phyloP scores from a whole-genome alignment of 305 asterid genomes.

The Solanum hybrid region DNA sequence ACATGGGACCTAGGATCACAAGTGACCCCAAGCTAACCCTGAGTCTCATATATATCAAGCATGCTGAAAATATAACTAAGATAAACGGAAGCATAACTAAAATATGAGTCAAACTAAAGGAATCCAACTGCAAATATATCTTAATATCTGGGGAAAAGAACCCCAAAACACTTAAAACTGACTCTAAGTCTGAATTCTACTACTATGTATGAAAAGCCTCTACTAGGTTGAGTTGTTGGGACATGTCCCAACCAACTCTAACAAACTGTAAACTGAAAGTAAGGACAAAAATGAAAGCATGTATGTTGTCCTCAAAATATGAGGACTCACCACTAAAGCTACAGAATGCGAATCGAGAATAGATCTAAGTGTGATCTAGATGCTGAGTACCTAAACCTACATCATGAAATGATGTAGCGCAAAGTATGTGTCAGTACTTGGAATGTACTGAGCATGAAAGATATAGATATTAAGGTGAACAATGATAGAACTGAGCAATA shows the following conservation, averaged over 20 bases:
- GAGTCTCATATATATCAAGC: background rate
- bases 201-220: no score
- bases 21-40: background rate
- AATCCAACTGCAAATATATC: background rate
- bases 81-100: background rate
- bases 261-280: no score
- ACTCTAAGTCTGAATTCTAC: no score
- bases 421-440: background rate
- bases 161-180: background rate
- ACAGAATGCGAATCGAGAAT: fast-evolving
- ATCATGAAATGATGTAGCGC: no score
- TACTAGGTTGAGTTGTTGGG: no score
- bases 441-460: background rate
- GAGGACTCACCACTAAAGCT: no score
- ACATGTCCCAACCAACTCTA: no score
- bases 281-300: no score
- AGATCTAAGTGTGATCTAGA: background rate
- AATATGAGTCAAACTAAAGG: background rate
- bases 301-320: no score
- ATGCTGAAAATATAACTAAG: background rate
- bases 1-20: background rate
- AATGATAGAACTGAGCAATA: background rate
- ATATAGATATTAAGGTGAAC: background rate
- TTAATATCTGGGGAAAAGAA: background rate
- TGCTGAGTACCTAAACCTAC: background rate